phyloP scores from a whole-genome alignment of 2,329 filamentous ascomycete genomes.

The Orbilia ellipsospora region DNA sequence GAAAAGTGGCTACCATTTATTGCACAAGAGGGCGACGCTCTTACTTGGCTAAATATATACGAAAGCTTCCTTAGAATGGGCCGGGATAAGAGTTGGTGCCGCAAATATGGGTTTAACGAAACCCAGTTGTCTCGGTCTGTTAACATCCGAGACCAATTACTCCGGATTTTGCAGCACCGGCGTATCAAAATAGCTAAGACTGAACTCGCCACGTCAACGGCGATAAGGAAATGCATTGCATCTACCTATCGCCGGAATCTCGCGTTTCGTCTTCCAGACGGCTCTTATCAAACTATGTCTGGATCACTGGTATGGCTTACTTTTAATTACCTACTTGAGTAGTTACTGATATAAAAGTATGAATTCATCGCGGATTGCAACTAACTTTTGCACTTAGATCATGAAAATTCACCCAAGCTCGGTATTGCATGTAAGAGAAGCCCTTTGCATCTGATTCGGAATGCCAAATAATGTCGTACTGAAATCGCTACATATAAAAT shows the following conservation, averaged over 20 bases:
- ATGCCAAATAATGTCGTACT: too few relatives aligned
- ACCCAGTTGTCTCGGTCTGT: conserved; percentile 85
- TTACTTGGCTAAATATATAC: conserved; percentile 91
- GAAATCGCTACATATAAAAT: conserved; percentile 63
- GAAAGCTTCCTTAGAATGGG: conserved; percentile 85
- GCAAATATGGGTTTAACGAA: conserved; percentile 86
- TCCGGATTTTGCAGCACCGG: conserved; percentile 86
- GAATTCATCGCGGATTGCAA: conserved; percentile 10
- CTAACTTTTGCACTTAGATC: conserved; percentile 70
- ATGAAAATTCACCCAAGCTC: conserved; percentile 95
- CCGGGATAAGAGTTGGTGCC: conserved; percentile 87
- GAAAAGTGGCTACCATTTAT: conserved; percentile 71
- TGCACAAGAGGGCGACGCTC: conserved; percentile 89
- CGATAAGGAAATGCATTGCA: conserved; percentile 41
- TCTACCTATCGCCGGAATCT: conserved; percentile 60
- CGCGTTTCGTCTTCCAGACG: conserved; percentile 58
- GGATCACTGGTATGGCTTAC: conserved; percentile 21
- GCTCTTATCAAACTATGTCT: conserved; percentile 15
- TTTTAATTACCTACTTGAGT: conserved; percentile 22
- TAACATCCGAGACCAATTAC: conserved; percentile 84
- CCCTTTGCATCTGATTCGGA: conserved; percentile 59
- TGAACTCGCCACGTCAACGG: conserved; percentile 55
- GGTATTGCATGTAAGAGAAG: conserved; percentile 81
- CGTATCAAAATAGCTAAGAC: conserved; percentile 76
- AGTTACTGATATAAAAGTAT: background rate